A percentile compares a stretch with the other conserved stretches of the same genome.
These are phyloP conservation scores for Boechera stricta DNA, from an alignment of 345 rosid genomes.

Conservation along the genomic window DNA sequence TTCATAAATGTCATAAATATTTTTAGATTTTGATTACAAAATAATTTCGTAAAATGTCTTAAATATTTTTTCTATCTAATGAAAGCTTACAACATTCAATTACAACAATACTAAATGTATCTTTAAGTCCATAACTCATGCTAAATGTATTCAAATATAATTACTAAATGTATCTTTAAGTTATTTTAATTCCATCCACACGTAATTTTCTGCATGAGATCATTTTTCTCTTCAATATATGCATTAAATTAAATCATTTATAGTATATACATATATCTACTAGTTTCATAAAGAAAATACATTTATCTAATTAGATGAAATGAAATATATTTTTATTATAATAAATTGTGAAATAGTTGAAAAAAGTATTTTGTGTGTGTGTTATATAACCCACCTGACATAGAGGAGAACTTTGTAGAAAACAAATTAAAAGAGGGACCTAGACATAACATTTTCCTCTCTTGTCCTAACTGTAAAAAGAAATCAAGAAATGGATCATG, in stretches of 20 bases:
- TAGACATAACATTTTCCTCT: neutral
- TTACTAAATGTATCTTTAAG: neutral
- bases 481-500: constrained; percentile 1
- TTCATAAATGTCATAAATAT: neutral
- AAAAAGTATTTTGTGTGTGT: neutral
- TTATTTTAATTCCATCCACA: neutral
- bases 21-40: neutral
- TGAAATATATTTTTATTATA: neutral
- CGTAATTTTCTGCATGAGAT: neutral
- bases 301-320: neutral
- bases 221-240: neutral
- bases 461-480: neutral
- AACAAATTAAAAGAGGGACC: neutral
- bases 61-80: neutral
- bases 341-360: neutral
- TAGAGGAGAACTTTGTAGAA: neutral
- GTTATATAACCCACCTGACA: neutral
- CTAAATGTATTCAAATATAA: neutral
- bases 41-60: neutral
- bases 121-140: no score
- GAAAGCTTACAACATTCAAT: neutral
- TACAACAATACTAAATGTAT: neutral
- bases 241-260: neutral
- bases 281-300: no score
- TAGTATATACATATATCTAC: neutral